Percentiles rank a stretch among this genome's conserved stretches.
Evolutionary conservation across 768 basidiomycete species (phyloP).

Genomic region (Pulveroboletus sp.): DNA sequence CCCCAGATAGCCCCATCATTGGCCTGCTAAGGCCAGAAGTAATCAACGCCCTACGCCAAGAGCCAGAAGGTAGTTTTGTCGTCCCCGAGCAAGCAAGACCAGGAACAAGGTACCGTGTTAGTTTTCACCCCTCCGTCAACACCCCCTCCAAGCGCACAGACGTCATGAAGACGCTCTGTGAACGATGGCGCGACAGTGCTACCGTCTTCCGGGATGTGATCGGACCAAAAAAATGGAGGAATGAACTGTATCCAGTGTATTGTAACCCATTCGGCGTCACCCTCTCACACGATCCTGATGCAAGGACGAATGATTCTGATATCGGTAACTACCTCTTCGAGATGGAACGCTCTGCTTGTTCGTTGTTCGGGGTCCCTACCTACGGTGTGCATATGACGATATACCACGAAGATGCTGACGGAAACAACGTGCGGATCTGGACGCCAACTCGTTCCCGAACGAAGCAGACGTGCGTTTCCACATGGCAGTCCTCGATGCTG

Average conservation of each 20-base stretch:
- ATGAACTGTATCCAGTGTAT: slow-evolving; percentile 79
- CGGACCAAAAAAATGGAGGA: slow-evolving; percentile 76
- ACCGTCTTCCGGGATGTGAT: slow-evolving; percentile 56
- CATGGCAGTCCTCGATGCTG: not conserved
- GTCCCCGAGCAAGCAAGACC: slow-evolving; percentile 31
- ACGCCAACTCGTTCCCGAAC: slow-evolving; percentile 79
- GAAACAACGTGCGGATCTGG: slow-evolving; percentile 59
- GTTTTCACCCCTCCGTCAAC: slow-evolving; percentile 48
- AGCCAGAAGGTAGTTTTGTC: slow-evolving; percentile 42
- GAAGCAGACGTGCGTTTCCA: slow-evolving; percentile 74
- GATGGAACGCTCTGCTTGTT: slow-evolving; percentile 86
- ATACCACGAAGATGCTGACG: slow-evolving; percentile 42
- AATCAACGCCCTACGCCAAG: slow-evolving; percentile 47
- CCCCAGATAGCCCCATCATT: slow-evolving; percentile 49
- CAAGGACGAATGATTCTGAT: slow-evolving; percentile 30
- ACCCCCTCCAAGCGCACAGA: slow-evolving; percentile 56
- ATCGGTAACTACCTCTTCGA: slow-evolving; percentile 70
- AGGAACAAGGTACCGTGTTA: slow-evolving; percentile 31
- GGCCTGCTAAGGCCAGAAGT: slow-evolving; percentile 58
- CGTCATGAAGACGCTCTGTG: slow-evolving; percentile 62
- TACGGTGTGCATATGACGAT: slow-evolving; percentile 91
- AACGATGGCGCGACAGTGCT: slow-evolving; percentile 67
- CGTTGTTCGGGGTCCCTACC: slow-evolving; percentile 84
- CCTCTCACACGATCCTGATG: slow-evolving; percentile 32
- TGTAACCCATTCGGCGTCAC: slow-evolving; percentile 56